A percentile compares a stretch with the other conserved stretches of the same genome.
Conservation (phyloP, 257 asterid species). For the Jacaranda copaia region DNA sequence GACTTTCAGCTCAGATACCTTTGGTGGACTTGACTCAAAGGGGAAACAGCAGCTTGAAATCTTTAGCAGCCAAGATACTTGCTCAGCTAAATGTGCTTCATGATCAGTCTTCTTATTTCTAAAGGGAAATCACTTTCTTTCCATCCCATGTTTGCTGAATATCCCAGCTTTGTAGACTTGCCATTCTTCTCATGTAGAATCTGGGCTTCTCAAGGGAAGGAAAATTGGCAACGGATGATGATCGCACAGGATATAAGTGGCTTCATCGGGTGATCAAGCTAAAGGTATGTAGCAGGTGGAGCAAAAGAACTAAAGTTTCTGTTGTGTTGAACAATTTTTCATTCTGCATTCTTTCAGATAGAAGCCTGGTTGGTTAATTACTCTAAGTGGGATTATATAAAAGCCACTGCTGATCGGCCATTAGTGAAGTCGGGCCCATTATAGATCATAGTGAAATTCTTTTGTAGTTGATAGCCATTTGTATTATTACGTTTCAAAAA, state of each 20-base stretch:
- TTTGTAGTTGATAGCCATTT: slow-evolving; percentile 23
- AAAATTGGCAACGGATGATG: not conserved
- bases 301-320: not conserved
- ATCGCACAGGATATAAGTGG: too few species aligned
- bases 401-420: slow-evolving; percentile 29
- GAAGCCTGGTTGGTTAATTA: slow-evolving; percentile 23
- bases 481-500: not conserved
- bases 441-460: slow-evolving; percentile 22
- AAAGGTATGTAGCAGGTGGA: not conserved
- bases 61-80: slow-evolving; percentile 68
- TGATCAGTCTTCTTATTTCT: slow-evolving; percentile 57
- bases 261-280: too few species aligned
- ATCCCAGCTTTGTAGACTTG: too few species aligned
- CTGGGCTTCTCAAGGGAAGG: not conserved
- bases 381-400: slow-evolving; percentile 23
- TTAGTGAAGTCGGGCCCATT: not conserved
- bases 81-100: slow-evolving; percentile 67
- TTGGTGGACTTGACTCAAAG: slow-evolving; percentile 71
- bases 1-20: slow-evolving; percentile 48
- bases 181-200: not conserved
- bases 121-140: not conserved
- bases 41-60: slow-evolving; percentile 50
- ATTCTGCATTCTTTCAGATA: slow-evolving; percentile 24
- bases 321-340: not conserved
- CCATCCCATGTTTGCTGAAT: not conserved